Conservation (phyloP, 1,284 basidiomycete species). For the Phellopilus nigrolimitatus region DNA sequence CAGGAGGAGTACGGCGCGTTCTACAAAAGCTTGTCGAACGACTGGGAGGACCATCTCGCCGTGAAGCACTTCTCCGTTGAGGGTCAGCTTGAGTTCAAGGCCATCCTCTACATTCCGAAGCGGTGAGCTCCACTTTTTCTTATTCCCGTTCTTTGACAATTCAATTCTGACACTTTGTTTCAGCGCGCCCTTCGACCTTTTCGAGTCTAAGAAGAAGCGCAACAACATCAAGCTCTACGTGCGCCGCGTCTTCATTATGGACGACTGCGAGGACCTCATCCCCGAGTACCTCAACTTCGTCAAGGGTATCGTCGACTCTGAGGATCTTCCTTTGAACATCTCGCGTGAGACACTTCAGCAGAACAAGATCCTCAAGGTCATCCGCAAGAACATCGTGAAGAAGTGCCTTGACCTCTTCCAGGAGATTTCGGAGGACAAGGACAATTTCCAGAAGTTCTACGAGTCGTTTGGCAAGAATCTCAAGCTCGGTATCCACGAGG, state of each 20-base stretch:
- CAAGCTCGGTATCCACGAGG: slow-evolving; percentile 99
- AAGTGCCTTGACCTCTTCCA: slow-evolving; percentile 94
- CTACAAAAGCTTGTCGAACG: slow-evolving; percentile 99
- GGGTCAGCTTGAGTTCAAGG: slow-evolving; percentile 99
- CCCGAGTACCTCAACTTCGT: slow-evolving; percentile 99
- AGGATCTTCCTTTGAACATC: slow-evolving; percentile 99
- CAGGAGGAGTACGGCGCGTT: slow-evolving; percentile 92
- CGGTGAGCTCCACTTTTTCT: slow-evolving; percentile 49
- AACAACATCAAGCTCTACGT: slow-evolving; percentile 99
- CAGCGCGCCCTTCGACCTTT: slow-evolving; percentile 97
- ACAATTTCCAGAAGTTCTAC: slow-evolving; percentile 98
- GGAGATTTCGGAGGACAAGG: slow-evolving; percentile 99
- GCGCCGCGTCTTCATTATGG: slow-evolving; percentile 99
- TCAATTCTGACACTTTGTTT: slow-evolving; percentile 21
- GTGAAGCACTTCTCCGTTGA: slow-evolving; percentile 99
- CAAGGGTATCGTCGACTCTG: slow-evolving; percentile 99
- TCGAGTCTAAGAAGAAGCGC: slow-evolving; percentile 99
- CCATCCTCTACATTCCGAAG: slow-evolving; percentile 96
- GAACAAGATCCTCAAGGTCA: slow-evolving; percentile 99
- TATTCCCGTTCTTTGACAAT: not conserved
- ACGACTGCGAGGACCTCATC: slow-evolving; percentile 99
- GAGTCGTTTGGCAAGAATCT: slow-evolving; percentile 96
- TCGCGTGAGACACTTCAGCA: slow-evolving; percentile 99
- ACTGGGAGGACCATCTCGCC: slow-evolving; percentile 99
- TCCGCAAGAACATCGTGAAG: slow-evolving; percentile 98